Evolutionary conservation across 176 grass and related monocot species (phyloP).

Genomic region (Ensete glaucum): DNA sequence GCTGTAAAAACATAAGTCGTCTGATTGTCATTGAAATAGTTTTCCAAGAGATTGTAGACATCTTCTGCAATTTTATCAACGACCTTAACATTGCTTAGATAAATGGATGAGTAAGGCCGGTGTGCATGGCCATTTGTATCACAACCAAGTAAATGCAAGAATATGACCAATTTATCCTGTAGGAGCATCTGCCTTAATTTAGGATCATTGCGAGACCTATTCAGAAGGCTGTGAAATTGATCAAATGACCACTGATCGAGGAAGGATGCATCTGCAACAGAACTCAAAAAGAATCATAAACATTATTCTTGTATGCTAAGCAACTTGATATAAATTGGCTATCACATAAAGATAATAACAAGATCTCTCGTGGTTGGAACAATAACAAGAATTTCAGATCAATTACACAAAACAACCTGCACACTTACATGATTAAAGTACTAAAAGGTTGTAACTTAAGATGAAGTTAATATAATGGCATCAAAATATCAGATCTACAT

Average conservation of each 20-base stretch:
- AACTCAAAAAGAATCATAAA: not conserved
- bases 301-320: not conserved
- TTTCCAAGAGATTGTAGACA: conserved; percentile 88
- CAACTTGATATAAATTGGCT: not conserved
- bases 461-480: too few relatives aligned
- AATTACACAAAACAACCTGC: not conserved
- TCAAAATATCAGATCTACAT: too few relatives aligned
- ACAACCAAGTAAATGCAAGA: conserved; percentile 88
- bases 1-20: conserved; percentile 88
- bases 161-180: conserved; percentile 87
- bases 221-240: conserved; percentile 88
- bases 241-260: conserved; percentile 97
- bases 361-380: not conserved
- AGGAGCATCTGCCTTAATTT: conserved; percentile 62
- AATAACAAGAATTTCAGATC: not conserved
- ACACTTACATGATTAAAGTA: not conserved
- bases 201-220: conserved; percentile 50
- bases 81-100: conserved; percentile 92
- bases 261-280: conserved; percentile 86
- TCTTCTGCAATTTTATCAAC: conserved; percentile 87
- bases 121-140: conserved; percentile 97
- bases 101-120: conserved; percentile 80
- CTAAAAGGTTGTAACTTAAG: too few relatives aligned
- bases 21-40: conserved; percentile 74
- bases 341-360: not conserved